Evolutionary conservation across 2,329 filamentous ascomycete genomes (phyloP), one percentile per base, ranked within the genome.

Genomic region (Alternaria ethzedia): DNA sequence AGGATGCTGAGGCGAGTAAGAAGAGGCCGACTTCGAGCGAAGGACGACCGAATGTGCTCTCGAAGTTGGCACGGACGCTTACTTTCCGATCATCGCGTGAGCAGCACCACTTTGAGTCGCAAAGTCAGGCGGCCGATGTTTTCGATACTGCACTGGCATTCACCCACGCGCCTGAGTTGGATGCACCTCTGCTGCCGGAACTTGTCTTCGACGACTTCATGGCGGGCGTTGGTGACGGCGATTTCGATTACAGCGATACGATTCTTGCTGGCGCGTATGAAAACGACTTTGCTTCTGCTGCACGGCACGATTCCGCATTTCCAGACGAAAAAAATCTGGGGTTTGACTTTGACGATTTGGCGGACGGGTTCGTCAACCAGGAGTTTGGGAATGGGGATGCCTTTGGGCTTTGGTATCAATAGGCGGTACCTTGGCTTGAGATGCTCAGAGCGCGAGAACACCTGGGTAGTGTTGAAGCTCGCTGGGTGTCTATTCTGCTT

Each of bases 21-120:
- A 63, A 63, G 45, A 50, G 56, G 13, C 60, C 43, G 9, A 50
- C 32, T 41, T 59, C 56, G 11, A 55, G 56, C 12, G 60, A 59
- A 50, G 57, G 49, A n/a, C 43, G 20, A 0, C 45, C 60, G 12
- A 55, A 55, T 15, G 32, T 59, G 21, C 43, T 55, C 36, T 43
- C 56, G 5, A 63, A 63, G 43, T 25, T 63, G 8, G 60, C 60
- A 12, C 36, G 60, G 21, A 63, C 30, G 20, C 41, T 54, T 25
- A 59, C 49, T 13, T 44, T 46, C 9, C 60, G 49, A 7, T 36
- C 45, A 41, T n/a, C 47, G 11, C 30, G 45, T 8, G 51, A 61
- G 23, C 45, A 51, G 21, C 52, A 51, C 5, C 49, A 51, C 49
- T 51, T 2, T 1, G 17, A 36, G 49, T 36, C 49, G 26, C 13